These are phyloP conservation scores for Ascomycota sp. DNA, from an alignment of 2,329 filamentous ascomycete species.

Conservation along the genomic window DNA sequence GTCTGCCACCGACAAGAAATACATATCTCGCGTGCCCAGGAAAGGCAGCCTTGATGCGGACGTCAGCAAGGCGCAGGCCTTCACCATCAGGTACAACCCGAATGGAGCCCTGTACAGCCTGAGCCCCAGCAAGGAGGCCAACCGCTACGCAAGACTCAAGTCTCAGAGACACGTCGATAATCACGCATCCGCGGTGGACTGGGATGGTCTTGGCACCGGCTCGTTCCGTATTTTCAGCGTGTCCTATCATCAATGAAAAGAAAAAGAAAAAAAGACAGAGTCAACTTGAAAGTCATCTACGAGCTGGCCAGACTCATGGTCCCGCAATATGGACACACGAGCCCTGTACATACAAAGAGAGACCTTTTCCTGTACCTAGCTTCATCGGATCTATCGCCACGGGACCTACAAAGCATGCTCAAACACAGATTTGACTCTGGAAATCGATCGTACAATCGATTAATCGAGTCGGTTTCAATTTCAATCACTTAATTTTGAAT, in stretches of 20 bases:
- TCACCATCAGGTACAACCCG: slow-evolving; percentile 2
- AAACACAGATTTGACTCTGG: too few relatives aligned
- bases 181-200: not conserved
- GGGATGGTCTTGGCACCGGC: not conserved
- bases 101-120: slow-evolving; percentile 1
- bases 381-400: too few relatives aligned
- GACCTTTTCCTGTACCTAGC: too few relatives aligned
- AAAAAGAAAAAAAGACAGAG: too few relatives aligned
- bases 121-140: not conserved
- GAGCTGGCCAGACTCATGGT: too few relatives aligned
- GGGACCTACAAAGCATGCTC: too few relatives aligned
- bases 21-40: slow-evolving; percentile 20
- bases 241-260: slow-evolving; percentile 1
- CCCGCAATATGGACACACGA: too few relatives aligned
- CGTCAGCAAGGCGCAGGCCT: slow-evolving; percentile 1
- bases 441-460: not conserved
- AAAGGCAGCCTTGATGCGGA: slow-evolving; percentile 3
- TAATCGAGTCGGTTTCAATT: not conserved
- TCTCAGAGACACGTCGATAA: not conserved
- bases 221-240: slow-evolving; percentile 1
- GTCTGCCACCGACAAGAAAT: slow-evolving; percentile 9
- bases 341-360: too few relatives aligned
- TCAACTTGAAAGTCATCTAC: too few relatives aligned
- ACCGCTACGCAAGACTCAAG: not conserved
- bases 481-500: too few relatives aligned